Base-by-base conservation (phyloP, 805 yeast species). In the Starmerella scarabaei region DNA sequence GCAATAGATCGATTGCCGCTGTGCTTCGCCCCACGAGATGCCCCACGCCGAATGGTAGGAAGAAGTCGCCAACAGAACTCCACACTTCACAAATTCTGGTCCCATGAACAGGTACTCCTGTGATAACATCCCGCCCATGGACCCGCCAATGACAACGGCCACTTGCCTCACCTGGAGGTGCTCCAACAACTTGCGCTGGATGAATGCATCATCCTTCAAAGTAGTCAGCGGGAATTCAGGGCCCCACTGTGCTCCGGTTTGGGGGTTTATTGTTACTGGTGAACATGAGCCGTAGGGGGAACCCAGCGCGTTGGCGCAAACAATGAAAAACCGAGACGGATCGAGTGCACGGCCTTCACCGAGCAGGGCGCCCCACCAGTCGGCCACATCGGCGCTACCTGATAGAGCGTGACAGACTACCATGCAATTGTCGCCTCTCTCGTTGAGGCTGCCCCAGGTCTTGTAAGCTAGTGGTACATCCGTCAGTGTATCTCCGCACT, bases 31-130 rank as follows among this genome's bases (percentile, higher is more conserved):
- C 98, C 98, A 91, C 3, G 94, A 82, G 30, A 91, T 91, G 50
- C 97, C 91, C 98, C 98, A 91, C 0, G 98, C 98, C 2, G 93
- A 80, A 33, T 86, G 93, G 54, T 93, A 69, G 0, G 97, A 95
- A 20, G 93, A 76, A 0, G 97, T 88, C 1, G 98, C 98, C 39
- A 88, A 62, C 0, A 95, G 88, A 12, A 88, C 77, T 18, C 81
- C 66, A 31, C 71, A 65, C 43, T 70, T 69, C 26, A 91, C 93
- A 55, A 73, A 91, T 2, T 67, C 70, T 1, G 65, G 57, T 3
- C 79, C 79, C 40, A 73, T 77, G 56, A 72, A 83, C 3, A 85
- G 73, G 71, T 83, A 91, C 58, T 91, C 98, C 52, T 91, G 64
- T 0, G 86, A 84, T 33, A 85, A 64, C 97, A 91, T 91, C 16